phyloP scores from a whole-genome alignment of 2,329 filamentous ascomycete species.

The Talaromyces sp. region DNA sequence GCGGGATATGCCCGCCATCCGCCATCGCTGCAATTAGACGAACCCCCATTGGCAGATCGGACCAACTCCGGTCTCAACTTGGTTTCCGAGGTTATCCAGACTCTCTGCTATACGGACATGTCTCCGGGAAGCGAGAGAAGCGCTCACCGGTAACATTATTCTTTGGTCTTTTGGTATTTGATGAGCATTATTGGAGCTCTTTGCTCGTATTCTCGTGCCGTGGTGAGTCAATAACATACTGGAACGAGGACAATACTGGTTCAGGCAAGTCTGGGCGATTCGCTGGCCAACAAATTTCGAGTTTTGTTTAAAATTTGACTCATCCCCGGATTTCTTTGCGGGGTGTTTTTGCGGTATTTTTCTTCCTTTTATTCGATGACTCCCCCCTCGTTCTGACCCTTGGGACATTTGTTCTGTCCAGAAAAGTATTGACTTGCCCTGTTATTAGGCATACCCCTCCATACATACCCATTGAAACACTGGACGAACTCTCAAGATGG shows the following conservation, averaged over 20 bases:
- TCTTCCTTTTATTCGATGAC: neutral
- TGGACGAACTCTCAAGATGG: constrained; percentile 9
- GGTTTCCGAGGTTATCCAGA: constrained; percentile 5
- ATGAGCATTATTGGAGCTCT: neutral
- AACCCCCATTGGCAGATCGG: constrained; percentile 3
- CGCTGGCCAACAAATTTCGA: neutral
- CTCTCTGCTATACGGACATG: constrained; percentile 2
- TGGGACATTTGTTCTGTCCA: no score
- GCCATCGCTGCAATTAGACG: neutral
- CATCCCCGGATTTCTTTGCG: neutral
- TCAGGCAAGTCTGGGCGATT: neutral
- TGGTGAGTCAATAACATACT: neutral
- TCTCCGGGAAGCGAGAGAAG: constrained; percentile 1
- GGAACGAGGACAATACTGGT: neutral
- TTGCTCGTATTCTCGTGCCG: neutral
- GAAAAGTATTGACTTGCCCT: neutral
- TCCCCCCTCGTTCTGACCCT: neutral
- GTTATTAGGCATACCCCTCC: neutral
- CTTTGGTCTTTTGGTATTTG: neutral
- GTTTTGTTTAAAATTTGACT: neutral
- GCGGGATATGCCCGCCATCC: neutral
- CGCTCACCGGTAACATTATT: neutral
- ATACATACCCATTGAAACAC: neutral
- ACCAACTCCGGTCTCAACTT: constrained; percentile 3
- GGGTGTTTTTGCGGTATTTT: neutral